Base-by-base conservation (phyloP, 176 grass and related monocot species). In the Rhynchospora breviuscula region DNA sequence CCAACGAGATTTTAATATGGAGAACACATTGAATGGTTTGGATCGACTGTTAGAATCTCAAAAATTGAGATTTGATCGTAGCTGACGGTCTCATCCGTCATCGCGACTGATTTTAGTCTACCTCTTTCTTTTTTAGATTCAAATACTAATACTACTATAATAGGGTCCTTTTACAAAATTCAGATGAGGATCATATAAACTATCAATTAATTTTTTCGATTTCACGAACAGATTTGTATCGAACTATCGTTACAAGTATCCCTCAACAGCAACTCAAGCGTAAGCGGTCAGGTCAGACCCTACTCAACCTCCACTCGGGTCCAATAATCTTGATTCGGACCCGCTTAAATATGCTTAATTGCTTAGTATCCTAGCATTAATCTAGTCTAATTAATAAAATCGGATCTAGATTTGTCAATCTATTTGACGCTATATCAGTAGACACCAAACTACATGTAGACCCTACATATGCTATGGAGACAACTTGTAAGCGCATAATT, bases 341-440 rank as follows among this genome's bases (percentile, higher is more conserved):
- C 40, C 14, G 67, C 33, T 70, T 17, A 35, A 70, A 21, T 70
- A 70, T 19, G 19, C 19, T 21, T 73, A 40, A 43, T 8, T 23
- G 18, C 43, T 7, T 46, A 19, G 0, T 45, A 19, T 10, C 66
- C 4, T 68, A 68, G 14, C 66, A 49, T 51, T 75, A 51, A 9
- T 11, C 47, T 52, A 8, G 12, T 52, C 10, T 52, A 48, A 71
- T 14, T 10, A 22, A 65, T 14, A 13, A 49, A 26, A 49, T 52
- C 15, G 49, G 54, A 78, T 57, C 73, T 78, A 57, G 51, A 78
- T 56, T 78, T 78, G 73, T 57, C 51, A 31, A 78, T 78, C 51
- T 78, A 78, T 18, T 31, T 56, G 26, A 33, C 13, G 6, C 49
- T 54, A 75, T 15, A 76, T 23, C 23, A 49, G 3, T 2, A 47